phyloP scores from a whole-genome alignment of 257 asterid species.

The Galeopsis tetrahit region DNA sequence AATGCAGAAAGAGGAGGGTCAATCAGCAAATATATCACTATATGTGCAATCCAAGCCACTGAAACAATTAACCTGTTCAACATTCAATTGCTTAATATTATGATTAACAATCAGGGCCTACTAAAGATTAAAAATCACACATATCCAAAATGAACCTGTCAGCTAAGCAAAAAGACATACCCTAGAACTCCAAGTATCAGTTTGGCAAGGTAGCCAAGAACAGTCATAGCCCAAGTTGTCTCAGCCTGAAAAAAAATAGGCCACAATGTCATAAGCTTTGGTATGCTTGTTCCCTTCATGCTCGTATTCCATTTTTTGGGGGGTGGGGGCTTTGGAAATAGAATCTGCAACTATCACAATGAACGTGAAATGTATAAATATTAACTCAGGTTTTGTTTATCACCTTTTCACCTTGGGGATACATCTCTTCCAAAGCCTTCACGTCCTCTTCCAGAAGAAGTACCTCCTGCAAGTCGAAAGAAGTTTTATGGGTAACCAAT shows the following conservation, averaged over 20 bases:
- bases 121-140: slow-evolving; percentile 7
- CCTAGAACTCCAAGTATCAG: slow-evolving; percentile 81
- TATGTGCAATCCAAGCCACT: slow-evolving; percentile 91
- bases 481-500: slow-evolving; percentile 16
- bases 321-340: background rate
- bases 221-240: slow-evolving; percentile 89
- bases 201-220: slow-evolving; percentile 88
- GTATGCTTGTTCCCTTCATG: background rate
- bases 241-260: slow-evolving; percentile 68
- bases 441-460: slow-evolving; percentile 91
- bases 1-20: slow-evolving; percentile 88
- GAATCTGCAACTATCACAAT: slow-evolving; percentile 8
- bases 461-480: slow-evolving; percentile 62
- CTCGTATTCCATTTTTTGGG: background rate
- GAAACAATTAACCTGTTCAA: slow-evolving; percentile 84
- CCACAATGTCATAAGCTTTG: slow-evolving; percentile 18
- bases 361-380: background rate
- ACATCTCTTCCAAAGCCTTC: slow-evolving; percentile 92
- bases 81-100: slow-evolving; percentile 22
- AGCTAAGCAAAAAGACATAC: slow-evolving; percentile 43
- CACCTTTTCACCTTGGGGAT: slow-evolving; percentile 99
- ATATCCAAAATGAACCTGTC: slow-evolving; percentile 17
- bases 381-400: slow-evolving; percentile 29
- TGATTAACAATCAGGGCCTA: slow-evolving; percentile 17
- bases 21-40: slow-evolving; percentile 77